Conservation (phyloP, 106 monocot genomes). For the Ottelia alismoides region DNA sequence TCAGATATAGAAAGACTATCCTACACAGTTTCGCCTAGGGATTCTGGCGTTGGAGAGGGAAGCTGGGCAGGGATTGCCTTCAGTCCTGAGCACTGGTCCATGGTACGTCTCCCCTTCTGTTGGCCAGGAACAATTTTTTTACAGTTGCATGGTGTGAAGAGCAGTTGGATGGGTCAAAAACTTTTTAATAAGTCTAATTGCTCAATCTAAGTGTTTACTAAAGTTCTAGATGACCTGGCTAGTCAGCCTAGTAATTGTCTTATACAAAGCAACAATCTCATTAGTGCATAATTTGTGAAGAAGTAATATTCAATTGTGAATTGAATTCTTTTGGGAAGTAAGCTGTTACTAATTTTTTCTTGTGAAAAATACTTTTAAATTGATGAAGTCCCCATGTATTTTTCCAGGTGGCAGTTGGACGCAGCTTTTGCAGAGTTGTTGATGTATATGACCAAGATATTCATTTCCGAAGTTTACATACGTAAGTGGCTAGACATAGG, state of each 20-base stretch:
- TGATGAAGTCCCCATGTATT: too few relatives aligned
- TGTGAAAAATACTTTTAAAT: too few relatives aligned
- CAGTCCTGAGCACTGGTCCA: slow-evolving; percentile 46
- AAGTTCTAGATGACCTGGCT: neutral
- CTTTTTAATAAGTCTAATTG: neutral
- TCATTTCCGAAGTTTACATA: slow-evolving; percentile 61
- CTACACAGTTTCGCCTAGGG: slow-evolving; percentile 61
- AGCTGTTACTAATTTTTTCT: too few relatives aligned
- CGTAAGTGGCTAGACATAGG: slow-evolving; percentile 58
- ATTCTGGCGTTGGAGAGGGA: slow-evolving; percentile 70
- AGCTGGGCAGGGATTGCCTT: slow-evolving; percentile 87
- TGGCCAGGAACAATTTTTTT: too few relatives aligned
- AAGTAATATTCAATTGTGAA: too few relatives aligned
- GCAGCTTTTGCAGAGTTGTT: slow-evolving; percentile 62
- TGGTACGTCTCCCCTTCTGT: slow-evolving; percentile 22
- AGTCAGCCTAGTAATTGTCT: neutral
- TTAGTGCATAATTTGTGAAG: too few relatives aligned
- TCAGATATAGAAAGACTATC: slow-evolving; percentile 68
- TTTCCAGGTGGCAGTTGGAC: slow-evolving; percentile 70
- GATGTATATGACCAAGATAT: slow-evolving; percentile 95
- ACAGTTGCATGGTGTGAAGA: too few relatives aligned
- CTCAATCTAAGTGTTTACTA: neutral
- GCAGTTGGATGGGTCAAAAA: too few relatives aligned
- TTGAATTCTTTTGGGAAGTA: too few relatives aligned
- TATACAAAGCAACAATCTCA: too few relatives aligned